Base-by-base conservation (phyloP, 164 flowering plant species). In the Chimonanthus praecox region DNA sequence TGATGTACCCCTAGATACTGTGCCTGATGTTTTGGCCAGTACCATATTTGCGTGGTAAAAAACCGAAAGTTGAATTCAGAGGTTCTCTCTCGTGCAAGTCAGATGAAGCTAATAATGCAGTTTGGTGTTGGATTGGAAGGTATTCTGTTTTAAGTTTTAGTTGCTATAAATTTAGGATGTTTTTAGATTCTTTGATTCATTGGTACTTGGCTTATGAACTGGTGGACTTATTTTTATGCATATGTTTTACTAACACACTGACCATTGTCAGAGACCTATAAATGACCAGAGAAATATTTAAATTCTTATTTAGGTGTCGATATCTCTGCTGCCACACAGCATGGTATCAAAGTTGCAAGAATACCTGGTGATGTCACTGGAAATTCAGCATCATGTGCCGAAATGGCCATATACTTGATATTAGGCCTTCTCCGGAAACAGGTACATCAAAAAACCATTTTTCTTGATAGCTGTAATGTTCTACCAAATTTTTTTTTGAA, bases 61-160 rank as follows among this genome's bases (percentile, higher is more conserved):
- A 85, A 11, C 70, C 83, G 79, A 84, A 80, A 80, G 69, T 15
- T 94, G 7, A 86, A 86, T 76, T 80, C 89, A 46, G 72, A 83
- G 64, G 46, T 88, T 49, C 87, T 94, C 58, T 78, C 92, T 70
- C 85, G 78, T 62, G 98, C 98, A 50, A 88, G 66, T 20, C 79
- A 84, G 65, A 85, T 94, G 94, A 90, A 92, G 89, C 89, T 94
- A 58, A 80, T 94, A 54, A 76, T 94, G 92, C 97, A 94, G 80
- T 92, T 71, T 81, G 98, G 98, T 77, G 97, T 94, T 79, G 98
- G 97, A 21, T 79, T 94, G 48, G 97, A 94, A 86, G 97, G 98
- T 89, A 47, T 21, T 21, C 2, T n/a, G 20, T 4, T 2, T 0
- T 18, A 3, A 7, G 5, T 18, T 8, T 18, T 43, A 45, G 43